Conservation (phyloP, 441 rosid genomes). For the Brassica balearica region DNA sequence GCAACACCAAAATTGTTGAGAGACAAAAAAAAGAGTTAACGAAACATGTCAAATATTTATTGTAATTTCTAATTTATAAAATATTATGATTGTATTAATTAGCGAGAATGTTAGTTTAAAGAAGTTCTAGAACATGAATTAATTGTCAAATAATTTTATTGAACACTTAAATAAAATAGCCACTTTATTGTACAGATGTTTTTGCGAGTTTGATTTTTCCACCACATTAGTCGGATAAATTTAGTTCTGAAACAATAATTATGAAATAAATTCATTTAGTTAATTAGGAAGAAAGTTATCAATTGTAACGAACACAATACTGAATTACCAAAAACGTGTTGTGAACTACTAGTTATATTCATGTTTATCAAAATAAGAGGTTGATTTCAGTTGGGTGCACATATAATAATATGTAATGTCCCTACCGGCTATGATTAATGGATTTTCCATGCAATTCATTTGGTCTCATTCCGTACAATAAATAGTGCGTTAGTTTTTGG, state of each 20-base stretch:
- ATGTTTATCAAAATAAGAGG: neutral
- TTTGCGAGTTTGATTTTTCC: neutral
- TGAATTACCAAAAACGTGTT: neutral
- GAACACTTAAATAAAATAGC: neutral
- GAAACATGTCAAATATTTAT: neutral
- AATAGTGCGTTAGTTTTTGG: no score
- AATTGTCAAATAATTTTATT: neutral
- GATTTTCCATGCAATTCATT: no score
- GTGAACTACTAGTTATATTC: neutral
- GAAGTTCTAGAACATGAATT: neutral
- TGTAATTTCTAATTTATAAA: no score
- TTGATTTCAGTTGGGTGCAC: neutral
- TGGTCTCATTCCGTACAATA: no score
- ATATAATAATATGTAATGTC: no score
- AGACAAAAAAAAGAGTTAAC: neutral
- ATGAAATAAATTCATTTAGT: neutral
- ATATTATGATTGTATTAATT: neutral
- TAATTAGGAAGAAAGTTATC: neutral
- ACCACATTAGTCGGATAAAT: no score
- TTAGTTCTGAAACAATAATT: neutral
- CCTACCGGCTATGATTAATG: no score
- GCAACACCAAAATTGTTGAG: neutral
- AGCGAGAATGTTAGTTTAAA: neutral
- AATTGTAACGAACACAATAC: neutral
- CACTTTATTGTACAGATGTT: neutral